phyloP scores from a whole-genome alignment of 1,284 basidiomycete genomes.

The Sanghuangporus sanghuang region DNA sequence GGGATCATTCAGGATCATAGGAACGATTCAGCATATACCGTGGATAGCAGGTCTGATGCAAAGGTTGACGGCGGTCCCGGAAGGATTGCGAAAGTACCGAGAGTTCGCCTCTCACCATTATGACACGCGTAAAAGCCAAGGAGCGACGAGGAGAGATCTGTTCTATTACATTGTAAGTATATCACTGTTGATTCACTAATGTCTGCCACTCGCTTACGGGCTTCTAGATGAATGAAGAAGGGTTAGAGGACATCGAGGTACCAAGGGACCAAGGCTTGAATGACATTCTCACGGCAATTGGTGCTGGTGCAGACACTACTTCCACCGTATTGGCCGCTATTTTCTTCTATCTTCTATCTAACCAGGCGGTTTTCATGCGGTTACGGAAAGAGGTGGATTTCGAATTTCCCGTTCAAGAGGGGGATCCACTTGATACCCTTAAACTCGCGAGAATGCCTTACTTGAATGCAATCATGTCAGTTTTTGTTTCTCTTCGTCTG shows the following conservation, averaged over 20 bases:
- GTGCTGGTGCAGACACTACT: constrained; percentile 33
- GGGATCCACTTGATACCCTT: constrained; percentile 17
- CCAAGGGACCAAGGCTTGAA: constrained; percentile 25
- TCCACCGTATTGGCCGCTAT: constrained; percentile 28
- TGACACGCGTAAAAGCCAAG: constrained; percentile 18
- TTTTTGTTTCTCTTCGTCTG: neutral
- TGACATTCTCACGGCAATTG: constrained; percentile 31
- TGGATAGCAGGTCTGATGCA: constrained; percentile 3
- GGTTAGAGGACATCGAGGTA: constrained; percentile 21
- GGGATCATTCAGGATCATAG: neutral
- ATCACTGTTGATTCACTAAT: neutral
- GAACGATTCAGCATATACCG: constrained; percentile 9
- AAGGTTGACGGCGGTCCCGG: neutral
- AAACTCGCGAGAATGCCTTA: constrained; percentile 26
- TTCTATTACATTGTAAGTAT: constrained; percentile 33
- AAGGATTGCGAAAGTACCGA: constrained; percentile 1
- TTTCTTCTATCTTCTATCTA: constrained; percentile 28
- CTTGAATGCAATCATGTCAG: constrained; percentile 30
- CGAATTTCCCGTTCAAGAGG: constrained; percentile 18
- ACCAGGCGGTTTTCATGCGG: constrained; percentile 25
- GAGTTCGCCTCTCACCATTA: constrained; percentile 17
- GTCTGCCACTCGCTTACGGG: neutral
- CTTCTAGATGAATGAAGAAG: constrained; percentile 28
- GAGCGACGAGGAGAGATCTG: constrained; percentile 30
- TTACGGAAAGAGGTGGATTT: constrained; percentile 28